Evolutionary conservation across 176 grass and related monocot species (phyloP), one percentile per base, ranked within the genome.

Genomic region (Eleusine indica): DNA sequence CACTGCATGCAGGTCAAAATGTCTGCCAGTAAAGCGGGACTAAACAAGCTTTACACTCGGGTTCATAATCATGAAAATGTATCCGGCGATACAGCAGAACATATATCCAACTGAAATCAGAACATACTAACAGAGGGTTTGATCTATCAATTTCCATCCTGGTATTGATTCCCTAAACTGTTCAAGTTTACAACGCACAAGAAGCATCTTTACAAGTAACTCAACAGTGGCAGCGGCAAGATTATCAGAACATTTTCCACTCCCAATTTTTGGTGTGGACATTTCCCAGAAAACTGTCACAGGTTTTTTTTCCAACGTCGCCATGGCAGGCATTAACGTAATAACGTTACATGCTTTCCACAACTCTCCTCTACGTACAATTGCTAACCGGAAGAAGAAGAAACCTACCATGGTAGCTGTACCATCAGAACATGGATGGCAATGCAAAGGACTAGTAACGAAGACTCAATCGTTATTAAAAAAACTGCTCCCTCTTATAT

Each of bases 291-390:
- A 29, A 87, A 80, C 64, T 28, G 52, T 84, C 60, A 41, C 84
- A 75, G 75, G 51, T 80, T 80, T 73, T 80, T 73, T 73, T 67
- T 86, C 82, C 78, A 89, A 9, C 66, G 80, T 70, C 43, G 44
- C 86, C 78, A 66, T 76, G 84, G 75, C 73, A 82, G 37, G 80
- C 73, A 82, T 46, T 58, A 73, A 65, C 77, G 38, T 73, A 82
- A 38, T 58, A 73, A 65, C 77, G 38, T 73, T 79, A 53, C 88
- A 86, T 89, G 77, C 71, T 86, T 76, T 57, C 46, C 83, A 87
- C 80, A 78, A 87, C 80, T 61, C 89, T 69, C 68, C 49, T 91
- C 80, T 91, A 91, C 80, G 21, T 91, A 87, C 89, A 91, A 84
- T 91, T 91, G 84, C 76, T 84, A 86, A 84, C 69, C 53, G 44